These are phyloP conservation scores for Myrica gale DNA, from an alignment of 306 rosid genomes.

Conservation along the genomic window DNA sequence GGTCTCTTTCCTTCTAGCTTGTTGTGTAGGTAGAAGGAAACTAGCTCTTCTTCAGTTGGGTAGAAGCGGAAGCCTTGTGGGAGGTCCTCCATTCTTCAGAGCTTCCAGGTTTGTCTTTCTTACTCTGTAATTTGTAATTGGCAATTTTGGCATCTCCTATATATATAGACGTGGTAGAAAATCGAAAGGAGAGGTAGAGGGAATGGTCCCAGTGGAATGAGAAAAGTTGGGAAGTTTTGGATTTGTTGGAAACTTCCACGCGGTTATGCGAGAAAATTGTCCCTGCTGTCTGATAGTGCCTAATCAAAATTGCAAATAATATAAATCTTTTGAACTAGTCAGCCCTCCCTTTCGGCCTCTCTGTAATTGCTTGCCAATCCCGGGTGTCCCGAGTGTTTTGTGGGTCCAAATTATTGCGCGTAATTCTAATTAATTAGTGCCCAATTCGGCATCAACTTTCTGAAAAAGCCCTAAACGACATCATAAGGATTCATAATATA, in stretches of 20 bases:
- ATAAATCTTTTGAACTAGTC: slow-evolving; percentile 54
- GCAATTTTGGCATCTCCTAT: neutral
- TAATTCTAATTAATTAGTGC: neutral
- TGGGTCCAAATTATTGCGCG: neutral
- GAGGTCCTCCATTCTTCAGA: slow-evolving; percentile 27
- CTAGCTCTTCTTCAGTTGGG: slow-evolving; percentile 82
- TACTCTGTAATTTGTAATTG: neutral
- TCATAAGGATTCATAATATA: no score
- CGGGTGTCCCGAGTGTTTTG: neutral
- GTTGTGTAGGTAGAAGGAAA: slow-evolving; percentile 61
- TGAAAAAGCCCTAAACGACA: no score
- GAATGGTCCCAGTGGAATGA: slow-evolving; percentile 36
- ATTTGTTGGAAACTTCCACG: slow-evolving; percentile 47
- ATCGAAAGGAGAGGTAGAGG: slow-evolving; percentile 10
- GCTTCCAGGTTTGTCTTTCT: neutral
- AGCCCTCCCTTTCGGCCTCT: neutral
- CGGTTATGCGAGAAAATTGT: slow-evolving; percentile 46
- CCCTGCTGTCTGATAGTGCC: neutral
- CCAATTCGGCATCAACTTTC: no score
- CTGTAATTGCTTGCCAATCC: neutral
- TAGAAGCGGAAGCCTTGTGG: slow-evolving; percentile 74
- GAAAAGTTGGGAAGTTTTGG: slow-evolving; percentile 20
- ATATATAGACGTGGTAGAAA: neutral
- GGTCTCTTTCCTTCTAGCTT: slow-evolving; percentile 48
- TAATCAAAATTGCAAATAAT: neutral